phyloP scores from a whole-genome alignment of 2,329 filamentous ascomycete species.

The Pyricularia grisea region DNA sequence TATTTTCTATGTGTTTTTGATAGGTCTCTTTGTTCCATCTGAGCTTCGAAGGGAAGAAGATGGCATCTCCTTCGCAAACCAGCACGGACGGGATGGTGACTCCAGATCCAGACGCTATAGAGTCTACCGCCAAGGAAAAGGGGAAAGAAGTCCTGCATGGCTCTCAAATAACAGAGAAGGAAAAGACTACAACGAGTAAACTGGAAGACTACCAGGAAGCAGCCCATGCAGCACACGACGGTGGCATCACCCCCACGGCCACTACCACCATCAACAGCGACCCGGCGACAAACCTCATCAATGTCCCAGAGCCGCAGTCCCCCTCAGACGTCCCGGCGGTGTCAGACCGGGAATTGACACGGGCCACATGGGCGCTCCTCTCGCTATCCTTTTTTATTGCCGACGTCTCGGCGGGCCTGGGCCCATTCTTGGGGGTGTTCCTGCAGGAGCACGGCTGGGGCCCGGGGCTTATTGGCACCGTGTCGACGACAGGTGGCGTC shows the following conservation, averaged over 20 bases:
- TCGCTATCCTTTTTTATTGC: background rate
- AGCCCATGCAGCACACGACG: background rate
- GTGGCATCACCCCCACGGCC: background rate
- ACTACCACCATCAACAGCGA: background rate
- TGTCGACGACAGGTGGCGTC: background rate
- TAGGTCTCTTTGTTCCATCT: background rate
- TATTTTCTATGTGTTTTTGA: background rate
- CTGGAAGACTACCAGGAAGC: background rate
- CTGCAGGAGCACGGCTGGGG: conserved; percentile 1
- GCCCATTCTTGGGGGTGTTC: background rate
- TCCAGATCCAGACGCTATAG: background rate
- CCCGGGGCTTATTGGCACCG: background rate
- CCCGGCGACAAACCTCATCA: background rate
- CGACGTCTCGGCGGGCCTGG: background rate
- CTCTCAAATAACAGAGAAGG: background rate
- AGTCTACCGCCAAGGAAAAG: background rate
- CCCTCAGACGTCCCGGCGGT: background rate
- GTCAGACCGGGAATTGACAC: background rate
- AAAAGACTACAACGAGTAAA: background rate
- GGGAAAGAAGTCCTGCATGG: background rate
- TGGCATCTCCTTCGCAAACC: background rate
- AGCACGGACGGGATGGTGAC: background rate
- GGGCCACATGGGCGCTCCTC: background rate
- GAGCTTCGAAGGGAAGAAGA: background rate
- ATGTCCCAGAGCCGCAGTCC: background rate